Percentiles rank a stretch among this genome's conserved stretches.
Conservation (phyloP, 1,139 yeast species). For the Pneumocystis jirovecii region DNA sequence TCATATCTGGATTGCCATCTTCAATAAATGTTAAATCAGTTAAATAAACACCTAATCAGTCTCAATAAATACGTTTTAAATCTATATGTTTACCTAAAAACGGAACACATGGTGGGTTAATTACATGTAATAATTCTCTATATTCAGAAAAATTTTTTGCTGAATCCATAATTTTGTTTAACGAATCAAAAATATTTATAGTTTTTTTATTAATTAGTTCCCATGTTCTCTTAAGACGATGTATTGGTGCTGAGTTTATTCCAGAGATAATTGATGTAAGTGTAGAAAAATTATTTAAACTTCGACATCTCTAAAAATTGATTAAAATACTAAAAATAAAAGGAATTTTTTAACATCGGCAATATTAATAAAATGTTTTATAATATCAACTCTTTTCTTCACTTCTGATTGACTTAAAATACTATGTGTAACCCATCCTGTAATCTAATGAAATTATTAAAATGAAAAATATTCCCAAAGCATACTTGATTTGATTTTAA, state of each 20-base stretch:
- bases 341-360: constrained; percentile 37
- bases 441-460: constrained; percentile 24
- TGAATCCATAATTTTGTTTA: constrained; percentile 80
- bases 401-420: constrained; percentile 49
- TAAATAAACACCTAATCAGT: constrained; percentile 45
- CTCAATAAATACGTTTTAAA: background rate
- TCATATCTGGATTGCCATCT: constrained; percentile 75
- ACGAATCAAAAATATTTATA: constrained; percentile 40
- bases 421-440: constrained; percentile 70
- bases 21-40: constrained; percentile 86
- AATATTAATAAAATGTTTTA: constrained; percentile 60
- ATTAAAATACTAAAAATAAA: background rate
- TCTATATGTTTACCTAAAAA: constrained; percentile 38
- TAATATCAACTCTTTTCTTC: constrained; percentile 51
- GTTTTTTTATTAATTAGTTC: constrained; percentile 43
- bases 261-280: constrained; percentile 93
- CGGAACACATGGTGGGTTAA: constrained; percentile 76
- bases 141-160: constrained; percentile 77
- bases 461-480: background rate
- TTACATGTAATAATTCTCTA: constrained; percentile 60
- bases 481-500: constrained; percentile 41
- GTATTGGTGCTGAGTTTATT: constrained; percentile 72
- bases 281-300: constrained; percentile 68
- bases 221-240: constrained; percentile 80
- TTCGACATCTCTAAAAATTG: constrained; percentile 35